Base-by-base conservation (phyloP, 495 filamentous ascomycete species). In the Patellaria atrata region DNA sequence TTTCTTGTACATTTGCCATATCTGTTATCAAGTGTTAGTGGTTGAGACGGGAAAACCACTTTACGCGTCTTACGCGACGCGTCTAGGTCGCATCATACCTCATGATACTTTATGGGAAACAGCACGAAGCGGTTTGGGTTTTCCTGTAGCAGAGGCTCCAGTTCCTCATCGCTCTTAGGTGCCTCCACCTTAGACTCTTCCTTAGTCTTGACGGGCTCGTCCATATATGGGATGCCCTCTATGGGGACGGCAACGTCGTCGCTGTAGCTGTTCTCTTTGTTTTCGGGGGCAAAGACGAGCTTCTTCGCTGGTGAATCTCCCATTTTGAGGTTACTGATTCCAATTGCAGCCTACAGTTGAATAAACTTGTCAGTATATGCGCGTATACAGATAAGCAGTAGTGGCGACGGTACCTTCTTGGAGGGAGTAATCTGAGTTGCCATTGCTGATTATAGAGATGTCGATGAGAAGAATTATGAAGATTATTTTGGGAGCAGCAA, bases 1-100 rank as follows among this genome's bases (percentile, higher is more conserved):
- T 66, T 97, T 96, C 78, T 97, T 97, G 73, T 97, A 97, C 87
- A 97, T 94, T 61, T 94, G 91, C 89, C 89, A 97, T 64, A 97
- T 87, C 89, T 60, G 38, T 87, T 49, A 5, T 54, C 19, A 9
- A 34, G 20, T 12, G 35, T 39, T 54, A 60, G 44, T 29, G 25
- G 36, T 30, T 22, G 25, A 30, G 30, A 9, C 12, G 5, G 1
- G 33, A 14, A 22, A 57, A 57, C 58, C 68, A 79, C 67, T 77
- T 73, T 69, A 81, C 80, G 72, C 75, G 76, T 70, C 5, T 24
- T 40, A 30, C 17, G 9, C 13, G 53, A 62, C 48, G 45, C 51
- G 54, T 57, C 47, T 43, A 47, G 40, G 17, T 43, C 42, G 45
- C 30, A 19, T 74, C 85, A 59, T 58, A 94, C 89, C 76, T 97